Evolutionary conservation across 2,329 filamentous ascomycete genomes (phyloP), one percentile per base, ranked within the genome.

Genomic region (Pseudocercospora macadamiae): DNA sequence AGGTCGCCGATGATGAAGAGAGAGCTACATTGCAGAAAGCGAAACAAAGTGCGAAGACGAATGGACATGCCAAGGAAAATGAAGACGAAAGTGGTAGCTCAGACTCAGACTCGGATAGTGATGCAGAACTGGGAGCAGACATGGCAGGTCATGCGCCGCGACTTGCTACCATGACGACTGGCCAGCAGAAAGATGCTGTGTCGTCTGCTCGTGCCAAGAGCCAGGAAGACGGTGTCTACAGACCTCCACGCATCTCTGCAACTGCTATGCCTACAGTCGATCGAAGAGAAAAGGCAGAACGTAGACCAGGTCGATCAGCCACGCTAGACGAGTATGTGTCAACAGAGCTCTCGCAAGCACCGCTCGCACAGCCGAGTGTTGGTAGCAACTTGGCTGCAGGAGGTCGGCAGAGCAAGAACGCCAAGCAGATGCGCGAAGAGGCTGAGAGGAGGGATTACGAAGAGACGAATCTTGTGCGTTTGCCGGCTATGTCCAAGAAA

Each of bases 281-380:
- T 0, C 83, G 80, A 18, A 75, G 76, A 16, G 83, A 87, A 59
- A 81, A 83, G 49, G 86, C 86, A 63, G 82, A 86, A 3, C 84
- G 85, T 39, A 81, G 84, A 39, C 84, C 86, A 2, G 82, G 84
- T 61, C 90, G 90, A 71, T 96, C 93, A 0, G 86, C 87, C 47
- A 91, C 92, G 0, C 86, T 99, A 71, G 93, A 97, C 71, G 93
- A 97, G 71, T 99, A 96, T 70, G 86, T 99, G 63, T 86, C 84
- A 51, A 87, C 89, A 16, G 95, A 99, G 75, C 82, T 97, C 59
- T 93, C 91, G 0, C 77, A 83, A 4, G 91, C 91, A 2, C 95
- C 95, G 1, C 76, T 91, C 58, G 90, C 92, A 1, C 85, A 96
- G 73, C 92, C 93, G 55, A 96, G 89, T 66, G 96, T 99, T 68